These are phyloP conservation scores for Trichoderma atrobrunneum DNA, from an alignment of 2,329 filamentous ascomycete species.

Conservation along the genomic window DNA sequence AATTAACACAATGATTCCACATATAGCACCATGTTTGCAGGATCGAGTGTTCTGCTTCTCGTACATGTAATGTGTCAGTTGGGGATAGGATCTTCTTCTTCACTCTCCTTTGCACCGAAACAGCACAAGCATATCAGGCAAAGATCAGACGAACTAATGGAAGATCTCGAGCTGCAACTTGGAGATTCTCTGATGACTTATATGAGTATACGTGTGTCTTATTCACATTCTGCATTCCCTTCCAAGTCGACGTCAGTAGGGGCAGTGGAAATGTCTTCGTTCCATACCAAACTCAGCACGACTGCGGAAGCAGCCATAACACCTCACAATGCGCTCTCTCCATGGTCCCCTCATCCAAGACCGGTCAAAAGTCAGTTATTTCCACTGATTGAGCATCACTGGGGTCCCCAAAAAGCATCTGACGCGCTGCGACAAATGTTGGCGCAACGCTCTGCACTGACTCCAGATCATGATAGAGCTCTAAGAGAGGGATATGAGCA, in stretches of 20 bases:
- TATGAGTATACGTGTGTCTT: slow-evolving; percentile 51
- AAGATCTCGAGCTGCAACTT: slow-evolving; percentile 57
- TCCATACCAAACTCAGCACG: slow-evolving; percentile 53
- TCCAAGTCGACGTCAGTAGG: slow-evolving; percentile 27
- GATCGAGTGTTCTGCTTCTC: slow-evolving; percentile 48
- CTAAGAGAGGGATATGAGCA: background rate
- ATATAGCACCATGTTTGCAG: slow-evolving; percentile 41
- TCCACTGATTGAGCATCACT: slow-evolving; percentile 47
- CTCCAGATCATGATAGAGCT: background rate
- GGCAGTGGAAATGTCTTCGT: slow-evolving; percentile 35
- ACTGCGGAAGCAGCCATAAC: slow-evolving; percentile 50
- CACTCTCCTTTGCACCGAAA: slow-evolving; percentile 9
- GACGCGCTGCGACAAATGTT: slow-evolving; percentile 40
- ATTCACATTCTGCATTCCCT: slow-evolving; percentile 56
- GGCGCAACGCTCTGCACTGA: background rate
- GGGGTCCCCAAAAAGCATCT: slow-evolving; percentile 44
- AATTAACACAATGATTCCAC: background rate
- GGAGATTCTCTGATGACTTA: slow-evolving; percentile 49
- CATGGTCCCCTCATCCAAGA: slow-evolving; percentile 48
- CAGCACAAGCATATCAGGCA: slow-evolving; percentile 32
- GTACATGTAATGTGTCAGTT: slow-evolving; percentile 42
- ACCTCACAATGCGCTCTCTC: slow-evolving; percentile 46
- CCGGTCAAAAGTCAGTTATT: slow-evolving; percentile 40
- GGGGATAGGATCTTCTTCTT: slow-evolving; percentile 12
- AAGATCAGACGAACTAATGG: slow-evolving; percentile 55